Evolutionary conservation across 2,329 filamentous ascomycete species (phyloP).

Genomic region (Ceratocystis colombiana): DNA sequence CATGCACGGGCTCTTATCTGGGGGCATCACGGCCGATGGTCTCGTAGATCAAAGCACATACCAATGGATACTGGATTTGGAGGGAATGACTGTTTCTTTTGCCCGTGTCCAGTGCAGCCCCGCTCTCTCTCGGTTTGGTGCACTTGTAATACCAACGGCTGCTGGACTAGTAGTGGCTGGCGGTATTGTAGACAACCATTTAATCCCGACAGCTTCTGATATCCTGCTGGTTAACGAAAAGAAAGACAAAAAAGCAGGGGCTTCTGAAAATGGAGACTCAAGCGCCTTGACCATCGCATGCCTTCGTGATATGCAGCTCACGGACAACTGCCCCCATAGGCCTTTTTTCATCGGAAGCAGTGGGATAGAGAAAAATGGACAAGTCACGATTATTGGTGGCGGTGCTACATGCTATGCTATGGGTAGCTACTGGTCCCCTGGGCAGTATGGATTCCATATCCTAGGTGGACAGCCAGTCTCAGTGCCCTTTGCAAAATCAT

Average conservation of each 20-base stretch:
- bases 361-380: slow-evolving; percentile 36
- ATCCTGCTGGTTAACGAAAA: slow-evolving; percentile 15
- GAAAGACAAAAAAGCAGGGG: not conserved
- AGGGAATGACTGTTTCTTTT: not conserved
- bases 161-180: slow-evolving; percentile 31
- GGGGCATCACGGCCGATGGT: slow-evolving; percentile 60
- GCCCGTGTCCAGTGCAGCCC: not conserved
- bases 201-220: slow-evolving; percentile 18
- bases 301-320: slow-evolving; percentile 17
- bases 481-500: not conserved
- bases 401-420: slow-evolving; percentile 87
- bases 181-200: slow-evolving; percentile 11
- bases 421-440: slow-evolving; percentile 72
- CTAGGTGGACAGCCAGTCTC: not conserved
- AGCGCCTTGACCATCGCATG: not conserved
- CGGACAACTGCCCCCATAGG: slow-evolving; percentile 21
- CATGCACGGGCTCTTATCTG: slow-evolving; percentile 52
- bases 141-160: slow-evolving; percentile 28
- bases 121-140: slow-evolving; percentile 14
- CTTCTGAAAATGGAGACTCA: not conserved
- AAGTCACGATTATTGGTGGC: slow-evolving; percentile 60
- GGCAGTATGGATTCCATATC: slow-evolving; percentile 37
- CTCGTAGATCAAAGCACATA: slow-evolving; percentile 53
- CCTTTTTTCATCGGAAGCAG: slow-evolving; percentile 66
- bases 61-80: slow-evolving; percentile 46